Conservation (phyloP, 2,329 filamentous ascomycete species). For the Hawksworthiomyces lignivorus region DNA sequence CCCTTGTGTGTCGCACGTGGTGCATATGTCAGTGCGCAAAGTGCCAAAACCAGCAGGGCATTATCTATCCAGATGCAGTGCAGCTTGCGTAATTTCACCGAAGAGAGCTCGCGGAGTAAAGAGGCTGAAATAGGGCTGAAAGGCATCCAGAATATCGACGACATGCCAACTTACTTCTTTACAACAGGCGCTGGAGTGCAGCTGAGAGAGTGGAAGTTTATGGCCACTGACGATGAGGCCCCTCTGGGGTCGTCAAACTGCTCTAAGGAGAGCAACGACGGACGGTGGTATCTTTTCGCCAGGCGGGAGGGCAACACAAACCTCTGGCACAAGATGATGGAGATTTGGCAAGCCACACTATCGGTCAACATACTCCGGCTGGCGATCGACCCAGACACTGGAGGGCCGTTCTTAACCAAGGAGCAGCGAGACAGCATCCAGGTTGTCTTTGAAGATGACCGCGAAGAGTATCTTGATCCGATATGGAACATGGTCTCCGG, state of each 20-base stretch:
- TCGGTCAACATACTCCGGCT: constrained; percentile 18
- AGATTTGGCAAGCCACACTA: constrained; percentile 21
- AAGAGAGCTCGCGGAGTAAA: neutral
- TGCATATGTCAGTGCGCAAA: neutral
- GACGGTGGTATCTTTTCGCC: constrained; percentile 18
- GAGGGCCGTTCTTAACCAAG: constrained; percentile 15
- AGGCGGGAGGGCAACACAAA: constrained; percentile 21
- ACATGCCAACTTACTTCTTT: constrained; percentile 17
- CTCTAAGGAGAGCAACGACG: constrained; percentile 10
- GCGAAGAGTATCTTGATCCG: neutral
- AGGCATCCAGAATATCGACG: constrained; percentile 5
- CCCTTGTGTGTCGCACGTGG: constrained; percentile 1
- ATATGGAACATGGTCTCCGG: constrained; percentile 17
- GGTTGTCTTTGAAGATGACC: constrained; percentile 16
- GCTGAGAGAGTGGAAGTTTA: constrained; percentile 14
- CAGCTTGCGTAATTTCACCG: neutral
- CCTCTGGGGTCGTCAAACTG: neutral
- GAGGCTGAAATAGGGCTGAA: neutral
- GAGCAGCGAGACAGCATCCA: constrained; percentile 13
- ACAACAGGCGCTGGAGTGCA: constrained; percentile 18
- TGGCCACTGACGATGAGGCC: neutral
- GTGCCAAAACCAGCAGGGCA: neutral
- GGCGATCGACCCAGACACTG: constrained; percentile 15
- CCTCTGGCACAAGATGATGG: constrained; percentile 22
- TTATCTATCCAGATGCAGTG: neutral